A percentile compares a stretch with the other conserved stretches of the same genome.
Evolutionary conservation across 2,329 filamentous ascomycete species (phyloP).

Genomic region (Aspergillus piperis): DNA sequence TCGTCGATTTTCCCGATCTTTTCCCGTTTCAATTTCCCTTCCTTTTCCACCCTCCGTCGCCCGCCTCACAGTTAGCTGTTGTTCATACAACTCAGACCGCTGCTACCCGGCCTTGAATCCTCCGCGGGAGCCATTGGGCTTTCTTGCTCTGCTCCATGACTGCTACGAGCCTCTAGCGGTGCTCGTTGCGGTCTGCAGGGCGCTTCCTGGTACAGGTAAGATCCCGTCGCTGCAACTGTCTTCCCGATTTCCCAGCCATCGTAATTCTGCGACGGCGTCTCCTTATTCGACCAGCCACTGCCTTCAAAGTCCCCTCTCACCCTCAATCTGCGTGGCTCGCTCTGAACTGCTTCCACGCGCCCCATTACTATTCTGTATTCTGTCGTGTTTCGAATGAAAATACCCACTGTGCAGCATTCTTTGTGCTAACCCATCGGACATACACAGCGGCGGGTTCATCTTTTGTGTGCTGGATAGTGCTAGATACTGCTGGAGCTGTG

Average conservation of each 20-base stretch:
- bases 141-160: slow-evolving; percentile 23
- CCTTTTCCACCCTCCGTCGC: slow-evolving; percentile 1
- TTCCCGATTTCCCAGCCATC: slow-evolving; percentile 40
- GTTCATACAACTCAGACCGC: slow-evolving; percentile 12
- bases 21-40: slow-evolving; percentile 5
- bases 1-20: slow-evolving; percentile 4
- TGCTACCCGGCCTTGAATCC: slow-evolving; percentile 1
- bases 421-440: slow-evolving; percentile 9
- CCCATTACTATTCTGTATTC: slow-evolving; percentile 10
- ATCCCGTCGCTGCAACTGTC: slow-evolving; percentile 13
- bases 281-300: slow-evolving; percentile 37
- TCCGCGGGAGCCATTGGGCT: slow-evolving; percentile 20
- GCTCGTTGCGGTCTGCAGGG: slow-evolving; percentile 27
- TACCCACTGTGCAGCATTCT: slow-evolving; percentile 30
- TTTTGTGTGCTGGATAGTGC: slow-evolving; percentile 12
- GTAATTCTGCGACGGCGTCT: slow-evolving; percentile 32
- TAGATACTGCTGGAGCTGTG: slow-evolving; percentile 16
- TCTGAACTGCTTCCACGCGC: slow-evolving; percentile 16
- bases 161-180: slow-evolving; percentile 18
- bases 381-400: slow-evolving; percentile 17
- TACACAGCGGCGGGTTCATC: slow-evolving; percentile 14
- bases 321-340: slow-evolving; percentile 11
- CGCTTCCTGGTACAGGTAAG: slow-evolving; percentile 16
- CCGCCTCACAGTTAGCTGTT: slow-evolving; percentile 10
- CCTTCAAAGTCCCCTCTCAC: slow-evolving; percentile 19